Evolutionary conservation across 805 yeast genomes (phyloP), one percentile per base, ranked within the genome.

Genomic region (Scheffersomyces amazonensis): DNA sequence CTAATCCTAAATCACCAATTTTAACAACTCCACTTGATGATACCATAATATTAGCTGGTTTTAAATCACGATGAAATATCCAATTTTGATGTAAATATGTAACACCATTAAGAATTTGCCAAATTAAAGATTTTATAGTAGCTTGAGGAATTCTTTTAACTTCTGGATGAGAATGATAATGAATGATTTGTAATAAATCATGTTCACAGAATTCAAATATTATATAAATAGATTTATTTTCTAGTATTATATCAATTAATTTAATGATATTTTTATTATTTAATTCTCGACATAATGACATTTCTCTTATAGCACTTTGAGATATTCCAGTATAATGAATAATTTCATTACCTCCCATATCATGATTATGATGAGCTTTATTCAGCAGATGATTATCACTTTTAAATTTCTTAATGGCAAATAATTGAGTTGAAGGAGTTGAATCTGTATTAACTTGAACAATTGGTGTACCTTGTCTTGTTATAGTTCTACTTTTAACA

Each of bases 41-140:
- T 0, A 91, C 96, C 98, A 91, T 93, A 47, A 93, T 91, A 62
- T 91, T 91, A 2, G 99, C 99, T 1, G 99, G 99, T 54, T 93
- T 93, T 46, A 93, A 72, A 62, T 93, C 99, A 44, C 99, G 73
- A 62, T 93, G 99, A 35, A 93, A 68, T 2, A 93, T 81, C 98
- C 99, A 93, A 61, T 93, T 91, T 59, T 89, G 91, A 61, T 93
- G 99, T 31, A 93, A 63, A 54, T 83, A 93, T 0, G 89, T 80
- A 2, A 93, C 90, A 3, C 99, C 99, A 52, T 87, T 87, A 19
- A 93, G 60, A 4, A 95, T 83, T 64, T 93, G 99, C 89, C 93
- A 89, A 60, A 88, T 75, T 19, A 90, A 82, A 1, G 95, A 84
- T 54, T 90, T 88, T 17, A 90, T 69, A 33, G 89, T 84, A 32